Percentiles rank a stretch among this genome's conserved stretches.
Conservation (phyloP, 1,284 basidiomycete species). For the Pseudozyma thailandica region DNA sequence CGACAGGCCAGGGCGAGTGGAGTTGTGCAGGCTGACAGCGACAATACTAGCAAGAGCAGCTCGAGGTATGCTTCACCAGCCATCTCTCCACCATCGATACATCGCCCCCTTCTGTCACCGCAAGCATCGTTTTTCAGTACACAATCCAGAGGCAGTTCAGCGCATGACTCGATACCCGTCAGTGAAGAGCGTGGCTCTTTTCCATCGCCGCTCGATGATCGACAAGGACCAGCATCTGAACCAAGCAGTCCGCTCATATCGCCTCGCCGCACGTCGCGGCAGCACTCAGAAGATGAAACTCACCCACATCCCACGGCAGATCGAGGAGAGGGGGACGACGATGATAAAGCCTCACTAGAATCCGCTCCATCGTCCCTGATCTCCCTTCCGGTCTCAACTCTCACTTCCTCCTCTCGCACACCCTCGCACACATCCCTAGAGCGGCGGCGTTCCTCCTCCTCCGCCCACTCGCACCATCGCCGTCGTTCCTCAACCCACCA, state of each 20-base stretch:
- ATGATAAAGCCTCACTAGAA: conserved; percentile 39
- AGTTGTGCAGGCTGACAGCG: background rate
- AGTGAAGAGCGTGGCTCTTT: background rate
- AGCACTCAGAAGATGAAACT: background rate
- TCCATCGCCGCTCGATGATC: background rate
- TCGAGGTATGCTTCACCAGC: conserved; percentile 5
- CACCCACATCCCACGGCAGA: background rate
- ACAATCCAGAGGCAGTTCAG: background rate
- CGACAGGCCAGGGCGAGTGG: conserved; percentile 33
- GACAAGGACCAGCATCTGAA: conserved; percentile 16
- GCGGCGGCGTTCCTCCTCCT: conserved; percentile 20
- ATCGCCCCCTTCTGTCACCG: background rate
- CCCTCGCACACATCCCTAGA: conserved; percentile 24
- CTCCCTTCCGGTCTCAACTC: conserved; percentile 43
- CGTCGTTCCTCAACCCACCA: conserved; percentile 8
- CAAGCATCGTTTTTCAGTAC: background rate
- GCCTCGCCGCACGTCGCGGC: background rate
- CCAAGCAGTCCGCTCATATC: conserved; percentile 20
- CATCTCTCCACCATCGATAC: conserved; percentile 3
- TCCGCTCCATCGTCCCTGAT: conserved; percentile 36
- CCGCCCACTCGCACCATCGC: conserved; percentile 3
- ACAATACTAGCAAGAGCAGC: conserved; percentile 4
- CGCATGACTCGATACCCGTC: background rate
- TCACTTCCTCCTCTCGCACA: conserved; percentile 37
- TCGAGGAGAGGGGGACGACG: conserved; percentile 6